Base-by-base conservation (phyloP, 495 filamentous ascomycete species). In the Penicillium coprophilum region DNA sequence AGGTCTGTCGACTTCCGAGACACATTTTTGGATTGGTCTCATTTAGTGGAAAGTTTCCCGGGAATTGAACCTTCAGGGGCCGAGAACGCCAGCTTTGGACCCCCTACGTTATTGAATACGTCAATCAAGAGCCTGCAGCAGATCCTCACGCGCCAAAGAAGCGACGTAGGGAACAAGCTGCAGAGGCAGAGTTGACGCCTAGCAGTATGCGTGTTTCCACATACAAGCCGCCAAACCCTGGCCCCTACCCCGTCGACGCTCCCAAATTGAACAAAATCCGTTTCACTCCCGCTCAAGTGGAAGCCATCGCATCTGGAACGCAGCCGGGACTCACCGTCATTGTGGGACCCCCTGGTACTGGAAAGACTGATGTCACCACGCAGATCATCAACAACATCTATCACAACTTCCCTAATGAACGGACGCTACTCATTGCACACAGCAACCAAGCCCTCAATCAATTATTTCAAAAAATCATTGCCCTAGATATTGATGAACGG, bases 321-420 rank as follows among this genome's bases (percentile, higher is more conserved):
- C 96, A 99, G 62, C 95, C 94, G 15, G 94, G 94, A 12, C 81
- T 99, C 44, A 96, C 92, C 11, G 83, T 99, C 58, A 89, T 99
- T 56, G 91, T 97, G 53, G 94, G 94, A 0, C 94, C 94, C 39
- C 94, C 94, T 9, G 94, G 94, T 13, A 99, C 94, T 3, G 94
- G 94, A 55, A 99, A 99, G 76, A 99, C 94, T 27, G 94, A 99
- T 72, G 95, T 99, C 53, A 91, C 91, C 24, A 97, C 93, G 4
- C 94, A 99, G 69, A 95, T 97, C 60, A 97, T 99, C 74, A 96
- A 90, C 80, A 97, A 97, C 67, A 88, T 99, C 50, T 99, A 97
- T 70, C 95, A 97, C 76, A 94, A 96, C 73, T 97, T 96, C 68
- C 94, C 95, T 15, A 79, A 81, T 24, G 91, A 99, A 68, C 86